Evolutionary conservation across 345 rosid species (phyloP).

Genomic region (Clausena lansium): DNA sequence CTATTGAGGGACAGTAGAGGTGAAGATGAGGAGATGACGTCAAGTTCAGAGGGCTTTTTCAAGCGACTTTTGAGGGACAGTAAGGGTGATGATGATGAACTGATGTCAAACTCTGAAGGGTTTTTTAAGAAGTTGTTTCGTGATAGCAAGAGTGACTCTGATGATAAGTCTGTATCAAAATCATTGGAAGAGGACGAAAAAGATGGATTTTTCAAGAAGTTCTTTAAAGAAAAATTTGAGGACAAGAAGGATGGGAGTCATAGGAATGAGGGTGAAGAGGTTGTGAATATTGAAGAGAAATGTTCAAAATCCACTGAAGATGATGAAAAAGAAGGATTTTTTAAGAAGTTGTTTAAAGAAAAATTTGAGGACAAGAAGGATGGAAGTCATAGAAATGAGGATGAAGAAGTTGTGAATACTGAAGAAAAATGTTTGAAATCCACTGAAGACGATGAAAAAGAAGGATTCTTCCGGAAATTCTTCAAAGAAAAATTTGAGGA

Average conservation of each 20-base stretch:
- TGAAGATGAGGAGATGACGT: slow-evolving; percentile 77
- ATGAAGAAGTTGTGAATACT: slow-evolving; percentile 33
- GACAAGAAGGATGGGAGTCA: slow-evolving; percentile 77
- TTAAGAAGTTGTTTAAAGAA: slow-evolving; percentile 78
- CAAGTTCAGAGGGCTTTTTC: slow-evolving; percentile 73
- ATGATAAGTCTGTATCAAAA: slow-evolving; percentile 46
- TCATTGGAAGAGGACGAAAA: slow-evolving; percentile 73
- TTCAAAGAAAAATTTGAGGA: slow-evolving; percentile 87
- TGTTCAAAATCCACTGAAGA: slow-evolving; percentile 66
- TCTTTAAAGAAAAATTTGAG: slow-evolving; percentile 72
- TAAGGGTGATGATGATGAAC: slow-evolving; percentile 67
- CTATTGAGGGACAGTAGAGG: slow-evolving; percentile 73
- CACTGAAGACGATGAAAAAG: slow-evolving; percentile 80
- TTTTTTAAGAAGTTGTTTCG: slow-evolving; percentile 77
- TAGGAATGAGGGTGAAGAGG: slow-evolving; percentile 38
- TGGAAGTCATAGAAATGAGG: slow-evolving; percentile 46
- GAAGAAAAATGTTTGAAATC: slow-evolving; percentile 61
- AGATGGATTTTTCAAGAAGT: slow-evolving; percentile 82
- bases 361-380: slow-evolving; percentile 76
- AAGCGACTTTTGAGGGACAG: slow-evolving; percentile 72
- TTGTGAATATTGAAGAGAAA: slow-evolving; percentile 38
- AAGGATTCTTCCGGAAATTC: slow-evolving; percentile 81
- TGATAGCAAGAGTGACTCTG: slow-evolving; percentile 54
- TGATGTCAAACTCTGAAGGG: slow-evolving; percentile 66
- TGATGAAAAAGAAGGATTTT: slow-evolving; percentile 86